Evolutionary conservation across 768 basidiomycete genomes (phyloP).

Genomic region (Boletus rubescentipes): DNA sequence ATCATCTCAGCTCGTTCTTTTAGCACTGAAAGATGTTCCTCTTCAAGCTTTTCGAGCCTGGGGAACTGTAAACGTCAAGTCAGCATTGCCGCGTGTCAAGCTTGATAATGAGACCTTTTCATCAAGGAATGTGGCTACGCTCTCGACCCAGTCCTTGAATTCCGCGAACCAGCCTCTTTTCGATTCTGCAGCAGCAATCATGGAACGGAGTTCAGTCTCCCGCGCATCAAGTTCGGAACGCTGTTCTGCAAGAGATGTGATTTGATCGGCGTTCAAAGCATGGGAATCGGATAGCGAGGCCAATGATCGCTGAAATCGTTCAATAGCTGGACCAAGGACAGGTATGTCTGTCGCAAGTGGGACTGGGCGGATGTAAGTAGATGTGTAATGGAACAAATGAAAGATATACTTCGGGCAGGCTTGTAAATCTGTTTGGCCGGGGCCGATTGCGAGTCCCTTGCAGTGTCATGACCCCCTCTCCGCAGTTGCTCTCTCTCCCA

Average conservation of each 20-base stretch:
- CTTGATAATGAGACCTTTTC: constrained; percentile 60
- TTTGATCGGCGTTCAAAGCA: constrained; percentile 53
- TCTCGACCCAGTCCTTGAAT: constrained; percentile 80
- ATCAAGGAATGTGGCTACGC: constrained; percentile 81
- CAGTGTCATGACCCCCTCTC: constrained; percentile 60
- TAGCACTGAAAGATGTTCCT: constrained; percentile 69
- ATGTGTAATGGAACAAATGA: neutral
- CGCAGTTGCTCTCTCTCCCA: constrained; percentile 87
- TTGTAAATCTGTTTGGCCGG: constrained; percentile 61
- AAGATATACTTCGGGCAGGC: constrained; percentile 62
- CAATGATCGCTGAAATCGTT: constrained; percentile 60
- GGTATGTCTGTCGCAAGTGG: constrained; percentile 66
- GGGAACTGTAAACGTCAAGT: constrained; percentile 55
- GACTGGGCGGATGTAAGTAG: constrained; percentile 45
- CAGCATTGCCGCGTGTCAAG: neutral
- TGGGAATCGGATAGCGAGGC: constrained; percentile 67
- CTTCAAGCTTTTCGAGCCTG: constrained; percentile 71
- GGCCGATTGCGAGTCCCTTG: constrained; percentile 34
- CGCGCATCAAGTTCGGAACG: constrained; percentile 61
- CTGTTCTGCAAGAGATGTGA: constrained; percentile 60
- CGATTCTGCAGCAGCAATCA: constrained; percentile 71
- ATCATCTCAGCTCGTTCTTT: constrained; percentile 75
- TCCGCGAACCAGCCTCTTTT: constrained; percentile 81
- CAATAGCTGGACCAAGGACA: constrained; percentile 56
- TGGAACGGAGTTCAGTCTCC: constrained; percentile 70